phyloP scores from a whole-genome alignment of 2,329 filamentous ascomycete genomes.

The Fusarium virguliforme region DNA sequence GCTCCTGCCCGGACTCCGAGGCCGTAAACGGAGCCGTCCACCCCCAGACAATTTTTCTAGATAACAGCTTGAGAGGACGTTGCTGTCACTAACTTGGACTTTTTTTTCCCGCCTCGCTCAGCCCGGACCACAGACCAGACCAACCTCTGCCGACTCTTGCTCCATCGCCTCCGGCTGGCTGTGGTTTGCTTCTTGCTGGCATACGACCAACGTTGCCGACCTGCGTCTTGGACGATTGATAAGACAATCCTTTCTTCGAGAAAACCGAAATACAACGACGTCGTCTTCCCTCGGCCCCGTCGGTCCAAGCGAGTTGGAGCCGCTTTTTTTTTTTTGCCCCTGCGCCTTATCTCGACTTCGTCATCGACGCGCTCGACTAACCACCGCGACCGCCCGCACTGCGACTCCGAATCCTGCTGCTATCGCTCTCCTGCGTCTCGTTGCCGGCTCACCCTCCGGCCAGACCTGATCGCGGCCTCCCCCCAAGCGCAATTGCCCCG shows the following conservation, averaged over 20 bases:
- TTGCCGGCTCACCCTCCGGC: slow-evolving; percentile 30
- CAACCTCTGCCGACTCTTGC: slow-evolving; percentile 39
- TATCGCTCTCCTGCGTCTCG: slow-evolving; percentile 1
- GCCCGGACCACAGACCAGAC: slow-evolving; percentile 21
- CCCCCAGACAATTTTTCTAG: slow-evolving; percentile 55
- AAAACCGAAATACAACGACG: slow-evolving; percentile 21
- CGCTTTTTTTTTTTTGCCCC: slow-evolving; percentile 36
- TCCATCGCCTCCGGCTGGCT: slow-evolving; percentile 41
- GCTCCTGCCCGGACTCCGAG: slow-evolving; percentile 55
- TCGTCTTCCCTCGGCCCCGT: slow-evolving; percentile 29
- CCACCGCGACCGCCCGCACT: slow-evolving; percentile 28
- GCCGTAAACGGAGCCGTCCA: slow-evolving; percentile 57
- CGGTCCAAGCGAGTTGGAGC: slow-evolving; percentile 38
- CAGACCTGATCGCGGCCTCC: slow-evolving; percentile 21
- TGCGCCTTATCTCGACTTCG: slow-evolving; percentile 43
- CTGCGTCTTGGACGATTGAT: slow-evolving; percentile 2
- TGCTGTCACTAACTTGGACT: slow-evolving; percentile 29
- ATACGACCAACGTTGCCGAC: slow-evolving; percentile 10
- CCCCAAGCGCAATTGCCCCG: slow-evolving; percentile 40
- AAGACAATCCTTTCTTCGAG: not conserved
- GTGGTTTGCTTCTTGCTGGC: slow-evolving; percentile 30
- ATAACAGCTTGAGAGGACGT: slow-evolving; percentile 41
- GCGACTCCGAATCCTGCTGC: slow-evolving; percentile 24
- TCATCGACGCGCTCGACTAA: slow-evolving; percentile 30
- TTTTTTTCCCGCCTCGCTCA: slow-evolving; percentile 40